Evolutionary conservation across 306 rosid species (phyloP).

Genomic region (Corylus americana): DNA sequence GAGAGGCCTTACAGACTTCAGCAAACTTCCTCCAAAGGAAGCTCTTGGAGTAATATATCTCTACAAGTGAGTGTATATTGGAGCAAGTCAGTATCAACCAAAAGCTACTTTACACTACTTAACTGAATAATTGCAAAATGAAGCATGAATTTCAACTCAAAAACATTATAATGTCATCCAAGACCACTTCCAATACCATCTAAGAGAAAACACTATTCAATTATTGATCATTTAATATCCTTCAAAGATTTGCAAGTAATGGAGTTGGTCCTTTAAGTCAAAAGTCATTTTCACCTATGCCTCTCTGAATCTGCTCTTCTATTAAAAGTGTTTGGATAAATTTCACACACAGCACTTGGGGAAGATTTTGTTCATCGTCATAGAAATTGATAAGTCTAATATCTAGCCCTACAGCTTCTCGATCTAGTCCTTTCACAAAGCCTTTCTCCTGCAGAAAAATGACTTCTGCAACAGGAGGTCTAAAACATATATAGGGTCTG

Average conservation of each 20-base stretch:
- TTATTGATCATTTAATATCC: neutral
- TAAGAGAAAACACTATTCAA: neutral
- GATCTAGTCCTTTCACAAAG: neutral
- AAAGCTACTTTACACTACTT: too few relatives aligned
- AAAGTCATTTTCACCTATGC: neutral
- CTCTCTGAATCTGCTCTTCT: neutral
- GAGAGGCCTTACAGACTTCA: too few relatives aligned
- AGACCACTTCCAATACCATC: neutral
- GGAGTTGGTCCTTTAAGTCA: neutral
- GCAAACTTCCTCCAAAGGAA: too few relatives aligned
- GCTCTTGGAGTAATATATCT: neutral
- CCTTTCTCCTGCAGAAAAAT: neutral
- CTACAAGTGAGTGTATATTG: neutral
- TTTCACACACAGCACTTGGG: neutral
- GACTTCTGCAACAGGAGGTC: neutral
- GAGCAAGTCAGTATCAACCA: too few relatives aligned
- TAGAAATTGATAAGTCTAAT: neutral
- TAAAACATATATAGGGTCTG: neutral
- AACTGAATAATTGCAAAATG: neutral
- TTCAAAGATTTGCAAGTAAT: neutral
- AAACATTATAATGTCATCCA: neutral
- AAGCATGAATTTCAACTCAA: conserved; percentile 2
- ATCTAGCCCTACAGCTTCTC: neutral
- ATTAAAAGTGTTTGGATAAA: neutral
- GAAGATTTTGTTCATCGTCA: neutral